Evolutionary conservation across 257 asterid genomes (phyloP), one percentile per base, ranked within the genome.

Genomic region (Solanum microdontum): DNA sequence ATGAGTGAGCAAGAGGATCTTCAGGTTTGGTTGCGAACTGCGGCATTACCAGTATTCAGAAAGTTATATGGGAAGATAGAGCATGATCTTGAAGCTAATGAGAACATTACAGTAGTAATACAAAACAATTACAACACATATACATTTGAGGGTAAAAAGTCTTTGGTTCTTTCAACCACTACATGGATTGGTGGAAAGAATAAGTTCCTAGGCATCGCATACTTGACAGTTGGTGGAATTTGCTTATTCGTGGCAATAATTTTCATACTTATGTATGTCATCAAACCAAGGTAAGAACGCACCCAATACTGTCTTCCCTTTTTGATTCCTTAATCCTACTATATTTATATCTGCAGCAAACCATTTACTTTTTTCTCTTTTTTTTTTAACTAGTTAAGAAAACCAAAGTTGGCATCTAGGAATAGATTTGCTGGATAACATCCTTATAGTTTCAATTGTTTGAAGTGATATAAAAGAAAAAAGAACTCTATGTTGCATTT

Each of bases 181-280:
- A 89, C 97, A 7, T 96, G 99, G 99, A 93, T 96, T 28, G 99
- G 99, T 12, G 99, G 99, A 64, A 95, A 93, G 91, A 96, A 96
- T 32, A 94, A 91, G 73, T 94, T 95, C 76, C 89, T 96, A 0
- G 99, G 99, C 30, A 86, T 87, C 76, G 96, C 92, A 80, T 96
- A 94, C 82, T 62, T 96, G 85, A 84, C 90, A 1, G 94, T 96
- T 48, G 99, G 99, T 79, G 94, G 93, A 75, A 84, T 94, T 87
- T 93, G 98, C 94, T 87, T 96, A 51, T 66, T 90, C 33, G 88
- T 94, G 66, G 97, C 93, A 34, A 76, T 92, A n/a, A 86, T 82
- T 88, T 96, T 95, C 94, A 86, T 91, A 40, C 84, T 94, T 28
- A 90, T 93, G 84, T 96, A 95, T 86, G 88, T 94, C 90, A 34